Evolutionary conservation across 257 asterid genomes (phyloP).

Genomic region (Ajuga chamaepitys): DNA sequence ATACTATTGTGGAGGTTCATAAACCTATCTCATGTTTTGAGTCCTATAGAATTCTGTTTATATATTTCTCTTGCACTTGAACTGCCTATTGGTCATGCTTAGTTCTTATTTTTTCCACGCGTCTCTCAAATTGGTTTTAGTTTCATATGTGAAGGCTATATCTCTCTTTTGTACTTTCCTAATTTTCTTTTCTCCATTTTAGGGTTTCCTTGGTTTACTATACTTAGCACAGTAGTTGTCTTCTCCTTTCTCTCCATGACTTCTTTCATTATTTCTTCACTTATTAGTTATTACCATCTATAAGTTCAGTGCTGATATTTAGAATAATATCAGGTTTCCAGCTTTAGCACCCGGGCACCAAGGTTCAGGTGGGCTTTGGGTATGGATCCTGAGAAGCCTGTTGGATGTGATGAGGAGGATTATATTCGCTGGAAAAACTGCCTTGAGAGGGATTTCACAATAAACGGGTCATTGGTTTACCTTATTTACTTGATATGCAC

Average conservation of each 20-base stretch:
- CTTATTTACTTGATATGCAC: slow-evolving; percentile 10
- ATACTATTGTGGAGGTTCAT: slow-evolving; percentile 69
- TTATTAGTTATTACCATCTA: not conserved
- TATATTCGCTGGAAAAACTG: slow-evolving; percentile 78
- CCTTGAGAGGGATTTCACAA: slow-evolving; percentile 69
- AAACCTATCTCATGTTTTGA: slow-evolving; percentile 7
- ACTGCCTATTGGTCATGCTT: not conserved
- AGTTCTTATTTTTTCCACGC: not conserved
- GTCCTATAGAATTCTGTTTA: not conserved
- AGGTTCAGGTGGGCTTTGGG: slow-evolving; percentile 31
- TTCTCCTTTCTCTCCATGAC: not conserved
- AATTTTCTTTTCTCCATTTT: not conserved
- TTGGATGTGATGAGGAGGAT: slow-evolving; percentile 56
- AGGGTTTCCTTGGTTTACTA: not conserved
- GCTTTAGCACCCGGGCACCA: slow-evolving; percentile 72
- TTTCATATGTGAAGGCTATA: not conserved
- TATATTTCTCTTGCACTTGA: not conserved
- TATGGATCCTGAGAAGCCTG: slow-evolving; percentile 44
- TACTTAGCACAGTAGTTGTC: not conserved
- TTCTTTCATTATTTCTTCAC: not conserved
- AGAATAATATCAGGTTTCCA: slow-evolving; percentile 55
- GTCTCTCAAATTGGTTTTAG: slow-evolving; percentile 6
- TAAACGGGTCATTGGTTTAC: slow-evolving; percentile 55
- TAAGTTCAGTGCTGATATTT: not conserved
- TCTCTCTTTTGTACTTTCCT: not conserved